Conservation (phyloP, 2,329 filamentous ascomycete genomes). For the Aotearoamyces nothofagi region DNA sequence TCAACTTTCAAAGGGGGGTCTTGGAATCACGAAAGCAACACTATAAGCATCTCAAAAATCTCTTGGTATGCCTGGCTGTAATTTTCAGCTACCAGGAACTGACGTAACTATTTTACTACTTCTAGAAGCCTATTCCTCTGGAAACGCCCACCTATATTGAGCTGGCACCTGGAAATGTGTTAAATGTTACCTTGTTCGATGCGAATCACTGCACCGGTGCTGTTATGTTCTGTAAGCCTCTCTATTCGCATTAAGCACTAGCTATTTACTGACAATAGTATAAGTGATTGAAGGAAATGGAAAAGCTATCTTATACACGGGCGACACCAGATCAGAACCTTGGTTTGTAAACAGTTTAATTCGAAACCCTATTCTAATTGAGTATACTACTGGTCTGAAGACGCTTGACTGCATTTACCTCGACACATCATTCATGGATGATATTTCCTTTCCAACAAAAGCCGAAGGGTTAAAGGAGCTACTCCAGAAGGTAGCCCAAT, state of each 20-base stretch:
- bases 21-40: constrained; percentile 59
- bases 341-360: constrained; percentile 71
- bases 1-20: constrained; percentile 68
- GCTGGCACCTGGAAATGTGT: constrained; percentile 47
- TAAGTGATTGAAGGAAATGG: constrained; percentile 56
- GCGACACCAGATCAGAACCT: constrained; percentile 71
- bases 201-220: constrained; percentile 86
- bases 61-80: constrained; percentile 34
- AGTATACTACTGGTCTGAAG: constrained; percentile 54
- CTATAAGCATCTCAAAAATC: constrained; percentile 58
- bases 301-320: constrained; percentile 72
- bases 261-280: constrained; percentile 3
- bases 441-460: constrained; percentile 40
- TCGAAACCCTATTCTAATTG: constrained; percentile 57
- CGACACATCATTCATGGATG: constrained; percentile 60
- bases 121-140: constrained; percentile 62
- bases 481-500: constrained; percentile 48
- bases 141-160: constrained; percentile 68
- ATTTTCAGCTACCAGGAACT: constrained; percentile 1
- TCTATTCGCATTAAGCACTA: not conserved
- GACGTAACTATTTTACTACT: constrained; percentile 4
- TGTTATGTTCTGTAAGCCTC: constrained; percentile 62
- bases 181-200: constrained; percentile 74
- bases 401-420: constrained; percentile 71
- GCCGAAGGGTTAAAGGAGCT: constrained; percentile 64